Evolutionary conservation across 768 basidiomycete genomes (phyloP), one percentile per base, ranked within the genome.

Genomic region (Sporobolomyces phaffii): DNA sequence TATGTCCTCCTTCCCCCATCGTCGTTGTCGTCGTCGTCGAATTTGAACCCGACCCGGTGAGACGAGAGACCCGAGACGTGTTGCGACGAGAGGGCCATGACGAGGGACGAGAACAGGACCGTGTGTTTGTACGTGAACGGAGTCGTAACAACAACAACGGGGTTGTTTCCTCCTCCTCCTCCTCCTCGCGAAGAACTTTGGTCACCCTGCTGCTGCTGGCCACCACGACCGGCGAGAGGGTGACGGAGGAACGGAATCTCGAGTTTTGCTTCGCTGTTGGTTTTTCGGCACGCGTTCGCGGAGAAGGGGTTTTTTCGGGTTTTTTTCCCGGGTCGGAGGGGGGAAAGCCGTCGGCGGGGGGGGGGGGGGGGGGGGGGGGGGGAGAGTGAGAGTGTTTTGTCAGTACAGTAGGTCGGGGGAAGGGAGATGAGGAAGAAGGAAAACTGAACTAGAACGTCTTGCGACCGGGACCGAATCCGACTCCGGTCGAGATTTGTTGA

Each of bases 191-290:
- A 38, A 1, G 53, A 2, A 22, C 40, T 29, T 10, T 13, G 43
- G n/a, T n/a, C n/a, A n/a, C n/a, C n/a, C n/a, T n/a, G n/a, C n/a
- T n/a, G n/a, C n/a, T n/a, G n/a, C n/a, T n/a, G n/a, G n/a, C n/a
- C n/a, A 58, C 43, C 41, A 1, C 5, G 36, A 9, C 43, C 56
- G 34, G 61, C 60, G 1, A 2, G 36, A 9, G 48, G 60, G 34
- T 65, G 63, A 2, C 49, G 63, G 11, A 69, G 33, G 63, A 65
- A 65, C 11, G 68, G 68, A 2, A 69, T 41, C 44, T 69, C 68
- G 24, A 69, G 53, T 45, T 69, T 69, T n/a, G 68, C 68, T 65
- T 69, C 68, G n/a, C 63, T 69, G 53, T 29, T 18, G 47, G n/a
- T 18, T 9, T 51, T 18, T n/a, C n/a, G n/a, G n/a, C n/a, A n/a